These are phyloP conservation scores for Hypoxylon sp. DNA, from an alignment of 2,329 filamentous ascomycete genomes.

Conservation along the genomic window DNA sequence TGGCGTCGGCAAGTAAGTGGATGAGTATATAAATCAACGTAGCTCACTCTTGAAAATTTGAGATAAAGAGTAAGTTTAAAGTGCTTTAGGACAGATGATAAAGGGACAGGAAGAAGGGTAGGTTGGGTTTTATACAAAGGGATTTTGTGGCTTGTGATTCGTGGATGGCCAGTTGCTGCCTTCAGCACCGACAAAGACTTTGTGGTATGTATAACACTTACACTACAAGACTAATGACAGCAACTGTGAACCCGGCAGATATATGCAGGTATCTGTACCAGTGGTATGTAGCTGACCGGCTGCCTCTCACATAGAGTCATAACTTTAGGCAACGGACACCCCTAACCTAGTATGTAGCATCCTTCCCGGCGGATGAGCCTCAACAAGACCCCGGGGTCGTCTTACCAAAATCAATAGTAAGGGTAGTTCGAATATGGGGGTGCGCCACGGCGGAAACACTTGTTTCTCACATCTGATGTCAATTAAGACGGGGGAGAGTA, in stretches of 20 bases:
- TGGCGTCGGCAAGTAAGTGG: background rate
- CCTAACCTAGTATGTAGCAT: slow-evolving; percentile 38
- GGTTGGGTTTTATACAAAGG: slow-evolving; percentile 43
- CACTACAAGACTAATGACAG: slow-evolving; percentile 34
- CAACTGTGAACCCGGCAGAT: slow-evolving; percentile 29
- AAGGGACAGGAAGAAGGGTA: slow-evolving; percentile 30
- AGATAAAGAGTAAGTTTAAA: slow-evolving; percentile 7
- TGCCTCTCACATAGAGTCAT: slow-evolving; percentile 49
- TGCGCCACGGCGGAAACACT: slow-evolving; percentile 38
- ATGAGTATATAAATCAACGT: slow-evolving; percentile 23
- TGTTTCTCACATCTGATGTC: slow-evolving; percentile 22
- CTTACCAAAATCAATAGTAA: slow-evolving; percentile 29
- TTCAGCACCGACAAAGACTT: slow-evolving; percentile 35
- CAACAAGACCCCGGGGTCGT: slow-evolving; percentile 40
- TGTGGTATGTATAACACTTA: slow-evolving; percentile 38
- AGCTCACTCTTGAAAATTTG: slow-evolving; percentile 11
- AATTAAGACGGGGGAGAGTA: slow-evolving; percentile 21
- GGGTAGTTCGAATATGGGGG: slow-evolving; percentile 17
- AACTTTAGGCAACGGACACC: slow-evolving; percentile 46
- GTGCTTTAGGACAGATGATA: slow-evolving; percentile 28
- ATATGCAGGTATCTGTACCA: slow-evolving; percentile 42
- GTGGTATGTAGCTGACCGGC: slow-evolving; percentile 38
- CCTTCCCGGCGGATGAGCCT: slow-evolving; percentile 47
- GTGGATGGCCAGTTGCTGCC: slow-evolving; percentile 44
- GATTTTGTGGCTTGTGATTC: slow-evolving; percentile 38